phyloP scores from a whole-genome alignment of 495 filamentous ascomycete genomes.

The Podospora fimiseda region DNA sequence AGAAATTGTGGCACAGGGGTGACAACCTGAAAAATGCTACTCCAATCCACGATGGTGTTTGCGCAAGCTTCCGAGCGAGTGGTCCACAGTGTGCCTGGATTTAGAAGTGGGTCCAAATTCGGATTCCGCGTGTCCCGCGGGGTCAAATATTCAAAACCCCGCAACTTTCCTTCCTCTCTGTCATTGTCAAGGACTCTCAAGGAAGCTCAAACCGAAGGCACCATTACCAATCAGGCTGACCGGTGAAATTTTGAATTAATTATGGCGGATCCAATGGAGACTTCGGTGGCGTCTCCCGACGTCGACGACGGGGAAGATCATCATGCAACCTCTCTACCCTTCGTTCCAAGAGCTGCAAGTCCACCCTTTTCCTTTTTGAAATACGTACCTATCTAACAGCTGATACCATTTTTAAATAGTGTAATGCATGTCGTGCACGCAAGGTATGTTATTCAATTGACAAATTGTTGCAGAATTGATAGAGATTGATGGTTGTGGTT shows the following conservation, averaged over 20 bases:
- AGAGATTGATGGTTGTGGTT: no score
- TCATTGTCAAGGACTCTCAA: neutral
- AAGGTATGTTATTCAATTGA: no score
- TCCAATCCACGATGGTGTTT: neutral
- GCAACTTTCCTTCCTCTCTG: neutral
- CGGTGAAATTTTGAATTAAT: neutral
- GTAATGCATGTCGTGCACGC: conserved; percentile 18
- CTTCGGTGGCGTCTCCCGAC: neutral
- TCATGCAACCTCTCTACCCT: no score
- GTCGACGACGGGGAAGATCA: no score
- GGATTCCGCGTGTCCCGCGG: conserved; percentile 10
- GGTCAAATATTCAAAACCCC: neutral
- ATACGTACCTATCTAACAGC: neutral
- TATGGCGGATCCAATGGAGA: neutral
- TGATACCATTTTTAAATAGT: conserved; percentile 1
- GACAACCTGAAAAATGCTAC: no score
- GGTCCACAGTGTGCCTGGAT: neutral
- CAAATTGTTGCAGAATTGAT: no score
- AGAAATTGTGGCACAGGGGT: no score
- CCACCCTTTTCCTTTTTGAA: neutral
- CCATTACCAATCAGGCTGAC: no score
- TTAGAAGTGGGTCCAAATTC: neutral
- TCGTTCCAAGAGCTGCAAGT: conserved; percentile 14
- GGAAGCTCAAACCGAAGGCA: no score
- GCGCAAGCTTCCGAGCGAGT: no score